A percentile compares a stretch with the other conserved stretches of the same genome.
phyloP scores from a whole-genome alignment of 352 stramenopile genomes.

The Phytophthora megakarya region DNA sequence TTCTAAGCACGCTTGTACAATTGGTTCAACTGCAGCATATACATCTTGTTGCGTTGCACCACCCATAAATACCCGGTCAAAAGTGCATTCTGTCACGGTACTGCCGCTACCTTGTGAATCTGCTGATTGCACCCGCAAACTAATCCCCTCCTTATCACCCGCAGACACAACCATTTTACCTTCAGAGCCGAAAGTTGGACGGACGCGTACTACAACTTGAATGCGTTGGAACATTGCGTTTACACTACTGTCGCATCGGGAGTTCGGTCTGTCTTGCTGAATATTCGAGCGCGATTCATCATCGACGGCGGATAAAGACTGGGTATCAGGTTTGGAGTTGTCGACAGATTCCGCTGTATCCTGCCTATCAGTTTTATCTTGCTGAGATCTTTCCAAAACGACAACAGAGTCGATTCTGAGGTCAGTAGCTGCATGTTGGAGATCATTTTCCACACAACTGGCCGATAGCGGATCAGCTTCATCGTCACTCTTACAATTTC shows the following conservation, averaged over 20 bases:
- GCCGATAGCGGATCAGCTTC: background rate
- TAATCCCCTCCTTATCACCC: conserved; percentile 33
- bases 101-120: conserved; percentile 30
- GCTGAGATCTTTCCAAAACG: conserved; percentile 1
- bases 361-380: conserved; percentile 8
- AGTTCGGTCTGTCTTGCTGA: conserved; percentile 1
- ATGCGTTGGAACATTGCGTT: conserved; percentile 36
- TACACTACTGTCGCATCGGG: background rate
- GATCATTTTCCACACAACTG: background rate
- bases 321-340: background rate
- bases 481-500: background rate
- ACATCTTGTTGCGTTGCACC: conserved; percentile 75
- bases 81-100: conserved; percentile 64
- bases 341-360: background rate
- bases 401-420: conserved; percentile 1
- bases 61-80: conserved; percentile 77
- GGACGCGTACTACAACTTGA: conserved; percentile 78
- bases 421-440: background rate
- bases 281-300: background rate
- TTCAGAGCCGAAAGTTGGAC: conserved; percentile 35
- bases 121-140: conserved; percentile 33
- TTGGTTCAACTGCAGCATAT: conserved; percentile 70
- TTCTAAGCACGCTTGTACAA: conserved; percentile 67
- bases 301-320: background rate
- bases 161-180: conserved; percentile 40